phyloP scores from a whole-genome alignment of 2,329 filamentous ascomycete genomes.

The Apiospora sp. region DNA sequence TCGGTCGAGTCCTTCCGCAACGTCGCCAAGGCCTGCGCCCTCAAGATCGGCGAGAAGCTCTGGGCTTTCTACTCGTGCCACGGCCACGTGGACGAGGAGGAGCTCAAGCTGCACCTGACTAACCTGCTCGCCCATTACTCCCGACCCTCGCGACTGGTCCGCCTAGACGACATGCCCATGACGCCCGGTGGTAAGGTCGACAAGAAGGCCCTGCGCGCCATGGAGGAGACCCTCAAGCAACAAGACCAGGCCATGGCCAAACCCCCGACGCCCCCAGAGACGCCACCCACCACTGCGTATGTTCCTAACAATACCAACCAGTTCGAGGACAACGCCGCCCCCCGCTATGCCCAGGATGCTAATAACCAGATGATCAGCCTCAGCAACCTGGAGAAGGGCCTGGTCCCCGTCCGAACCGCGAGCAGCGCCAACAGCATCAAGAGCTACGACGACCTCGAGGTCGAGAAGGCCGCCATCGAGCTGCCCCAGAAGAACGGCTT shows the following conservation, averaged over 20 bases:
- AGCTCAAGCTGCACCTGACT: slow-evolving; percentile 10
- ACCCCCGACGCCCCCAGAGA: not conserved
- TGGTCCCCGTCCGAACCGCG: not conserved
- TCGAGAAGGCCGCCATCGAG: slow-evolving; percentile 21
- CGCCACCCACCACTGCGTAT: not conserved
- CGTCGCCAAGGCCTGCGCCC: slow-evolving; percentile 16
- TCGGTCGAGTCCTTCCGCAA: slow-evolving; percentile 21
- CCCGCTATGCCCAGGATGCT: not conserved
- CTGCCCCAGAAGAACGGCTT: slow-evolving; percentile 24
- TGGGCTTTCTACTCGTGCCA: slow-evolving; percentile 20
- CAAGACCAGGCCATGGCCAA: not conserved
- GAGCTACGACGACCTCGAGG: slow-evolving; percentile 18
- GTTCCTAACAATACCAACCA: not conserved
- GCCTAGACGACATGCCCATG: not conserved
- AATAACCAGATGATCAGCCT: not conserved
- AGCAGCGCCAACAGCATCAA: not conserved
- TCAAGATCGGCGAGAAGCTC: slow-evolving; percentile 22
- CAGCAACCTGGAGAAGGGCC: slow-evolving; percentile 18
- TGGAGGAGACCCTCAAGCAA: not conserved
- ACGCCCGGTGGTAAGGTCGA: slow-evolving; percentile 21
- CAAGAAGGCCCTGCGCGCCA: slow-evolving; percentile 21
- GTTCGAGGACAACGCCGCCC: not conserved
- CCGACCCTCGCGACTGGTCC: not conserved
- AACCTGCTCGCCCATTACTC: slow-evolving; percentile 11
- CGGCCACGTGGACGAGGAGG: slow-evolving; percentile 5